phyloP scores from a whole-genome alignment of 1,139 yeast genomes.

The Geotrichum aggregatum region DNA sequence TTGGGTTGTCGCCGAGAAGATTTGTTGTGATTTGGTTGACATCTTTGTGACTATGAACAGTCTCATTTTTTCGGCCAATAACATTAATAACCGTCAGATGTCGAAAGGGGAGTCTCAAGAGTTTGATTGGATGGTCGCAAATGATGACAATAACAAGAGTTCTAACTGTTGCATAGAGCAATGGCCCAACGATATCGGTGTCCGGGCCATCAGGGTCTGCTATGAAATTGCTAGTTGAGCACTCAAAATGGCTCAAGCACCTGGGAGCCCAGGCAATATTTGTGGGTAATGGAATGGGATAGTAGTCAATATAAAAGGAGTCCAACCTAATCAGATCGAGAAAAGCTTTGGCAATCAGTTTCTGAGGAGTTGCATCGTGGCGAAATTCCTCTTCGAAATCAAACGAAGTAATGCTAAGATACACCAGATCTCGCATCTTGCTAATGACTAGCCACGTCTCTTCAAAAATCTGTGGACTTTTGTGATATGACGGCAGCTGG shows the following conservation, averaged over 20 bases:
- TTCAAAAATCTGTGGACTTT: not conserved
- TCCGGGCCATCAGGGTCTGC: not conserved
- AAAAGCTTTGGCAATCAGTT: not conserved
- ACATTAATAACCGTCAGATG: not conserved
- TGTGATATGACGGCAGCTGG: not conserved
- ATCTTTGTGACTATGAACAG: too few species aligned
- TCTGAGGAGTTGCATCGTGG: not conserved
- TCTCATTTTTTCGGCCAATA: not conserved
- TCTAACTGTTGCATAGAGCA: not conserved
- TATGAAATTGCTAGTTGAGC: slow-evolving; percentile 3
- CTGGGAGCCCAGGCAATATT: slow-evolving; percentile 3
- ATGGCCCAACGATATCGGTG: not conserved
- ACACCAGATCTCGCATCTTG: not conserved
- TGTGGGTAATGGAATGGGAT: not conserved
- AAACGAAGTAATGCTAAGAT: not conserved
- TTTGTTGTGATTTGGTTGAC: not conserved
- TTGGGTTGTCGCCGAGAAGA: not conserved
- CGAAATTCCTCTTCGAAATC: not conserved
- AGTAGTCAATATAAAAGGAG: not conserved
- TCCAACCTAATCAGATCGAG: not conserved
- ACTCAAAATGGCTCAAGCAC: slow-evolving; percentile 1
- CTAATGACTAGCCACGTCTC: slow-evolving; percentile 1
- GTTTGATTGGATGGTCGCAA: not conserved
- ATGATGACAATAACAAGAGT: not conserved
- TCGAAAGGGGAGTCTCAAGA: slow-evolving; percentile 2